Percentiles rank a stretch among this genome's conserved stretches.
phyloP scores from a whole-genome alignment of 352 stramenopile genomes.

The Blastocystis sp. region DNA sequence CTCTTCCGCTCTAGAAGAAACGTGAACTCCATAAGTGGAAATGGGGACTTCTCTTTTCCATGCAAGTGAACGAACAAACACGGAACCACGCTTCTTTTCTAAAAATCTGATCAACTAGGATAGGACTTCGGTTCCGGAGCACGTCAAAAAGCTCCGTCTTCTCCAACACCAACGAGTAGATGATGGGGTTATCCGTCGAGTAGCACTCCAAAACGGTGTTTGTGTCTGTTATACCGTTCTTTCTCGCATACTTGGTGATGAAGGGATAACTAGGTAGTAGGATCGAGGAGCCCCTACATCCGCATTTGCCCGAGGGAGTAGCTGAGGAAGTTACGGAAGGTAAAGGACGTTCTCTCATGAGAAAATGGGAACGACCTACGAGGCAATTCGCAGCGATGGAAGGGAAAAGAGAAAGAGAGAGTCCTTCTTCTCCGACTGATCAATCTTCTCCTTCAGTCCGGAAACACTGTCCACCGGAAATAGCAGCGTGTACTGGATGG shows the following conservation, averaged over 20 bases:
- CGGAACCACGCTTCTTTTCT: background rate
- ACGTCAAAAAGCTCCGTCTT: background rate
- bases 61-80: background rate
- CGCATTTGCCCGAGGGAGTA: constrained; percentile 36
- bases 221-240: constrained; percentile 7
- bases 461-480: background rate
- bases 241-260: background rate
- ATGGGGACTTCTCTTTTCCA: background rate
- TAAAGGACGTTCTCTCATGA: background rate
- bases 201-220: background rate
- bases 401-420: background rate
- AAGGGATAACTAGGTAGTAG: constrained; percentile 15
- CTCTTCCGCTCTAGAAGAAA: background rate
- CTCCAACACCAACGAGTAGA: background rate
- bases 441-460: background rate
- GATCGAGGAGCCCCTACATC: background rate
- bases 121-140: background rate
- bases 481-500: background rate
- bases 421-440: background rate
- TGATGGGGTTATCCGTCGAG: background rate
- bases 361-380: background rate
- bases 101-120: background rate
- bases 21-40: background rate
- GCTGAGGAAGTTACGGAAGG: constrained; percentile 8
- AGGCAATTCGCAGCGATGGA: background rate